A percentile compares a stretch with the other conserved stretches of the same genome.
These are phyloP conservation scores for Nitzschia sp. DNA, from an alignment of 108 stramenopile genomes.

Conservation along the genomic window DNA sequence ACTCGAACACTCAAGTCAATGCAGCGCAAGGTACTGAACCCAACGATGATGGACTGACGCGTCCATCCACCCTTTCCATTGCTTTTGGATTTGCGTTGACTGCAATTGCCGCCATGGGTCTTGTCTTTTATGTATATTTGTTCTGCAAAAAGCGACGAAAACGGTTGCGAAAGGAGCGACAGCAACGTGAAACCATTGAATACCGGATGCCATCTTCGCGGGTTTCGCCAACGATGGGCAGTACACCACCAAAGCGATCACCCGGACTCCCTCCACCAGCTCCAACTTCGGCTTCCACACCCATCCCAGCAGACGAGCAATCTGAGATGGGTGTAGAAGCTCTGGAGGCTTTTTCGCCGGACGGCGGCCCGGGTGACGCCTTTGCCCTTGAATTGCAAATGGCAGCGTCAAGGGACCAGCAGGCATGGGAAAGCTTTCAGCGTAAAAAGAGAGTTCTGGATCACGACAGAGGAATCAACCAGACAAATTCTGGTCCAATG, in stretches of 20 bases:
- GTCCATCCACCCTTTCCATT: conserved; percentile 34
- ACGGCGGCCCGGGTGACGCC: conserved; percentile 22
- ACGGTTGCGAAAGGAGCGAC: conserved; percentile 10
- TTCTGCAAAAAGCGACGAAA: conserved; percentile 33
- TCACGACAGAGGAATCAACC: background rate
- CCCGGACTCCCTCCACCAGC: background rate
- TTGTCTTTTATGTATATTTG: conserved; percentile 28
- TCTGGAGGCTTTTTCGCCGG: background rate
- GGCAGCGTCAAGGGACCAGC: conserved; percentile 35
- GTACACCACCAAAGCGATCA: too few species aligned
- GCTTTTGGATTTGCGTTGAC: conserved; percentile 38
- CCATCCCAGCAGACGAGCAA: background rate
- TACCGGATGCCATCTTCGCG: conserved; percentile 2
- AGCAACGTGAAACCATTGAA: conserved; percentile 3
- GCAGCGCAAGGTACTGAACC: background rate
- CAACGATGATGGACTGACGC: background rate
- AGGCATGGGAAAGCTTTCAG: conserved; percentile 43
- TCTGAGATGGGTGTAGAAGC: conserved; percentile 4
- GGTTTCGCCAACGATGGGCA: background rate
- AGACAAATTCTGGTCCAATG: background rate
- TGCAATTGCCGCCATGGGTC: conserved; percentile 11
- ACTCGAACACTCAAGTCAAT: background rate
- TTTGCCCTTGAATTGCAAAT: conserved; percentile 42
- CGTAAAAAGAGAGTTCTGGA: conserved; percentile 10
- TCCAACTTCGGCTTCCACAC: background rate